A percentile compares a stretch with the other conserved stretches of the same genome.
Evolutionary conservation across 108 stramenopile genomes (phyloP).

Genomic region (Nannochloropsis granulata): DNA sequence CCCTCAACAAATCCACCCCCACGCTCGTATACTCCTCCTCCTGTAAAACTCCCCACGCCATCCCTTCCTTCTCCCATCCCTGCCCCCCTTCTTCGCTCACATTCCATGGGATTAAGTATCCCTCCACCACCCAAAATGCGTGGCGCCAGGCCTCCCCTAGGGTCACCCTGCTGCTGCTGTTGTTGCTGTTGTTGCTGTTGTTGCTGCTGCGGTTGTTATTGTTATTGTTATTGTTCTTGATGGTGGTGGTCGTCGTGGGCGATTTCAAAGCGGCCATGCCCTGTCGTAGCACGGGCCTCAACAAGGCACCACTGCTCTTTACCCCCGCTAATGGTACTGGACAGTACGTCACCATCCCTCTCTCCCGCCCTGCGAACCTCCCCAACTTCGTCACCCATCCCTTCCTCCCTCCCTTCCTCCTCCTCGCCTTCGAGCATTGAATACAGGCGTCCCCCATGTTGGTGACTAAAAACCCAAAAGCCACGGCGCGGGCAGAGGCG

Average conservation of each 20-base stretch:
- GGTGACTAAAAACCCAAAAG: background rate
- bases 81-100: background rate
- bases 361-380: background rate
- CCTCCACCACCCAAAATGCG: background rate
- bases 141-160: background rate
- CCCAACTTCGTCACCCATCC: background rate
- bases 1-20: background rate
- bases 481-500: background rate
- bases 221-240: background rate
- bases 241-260: background rate
- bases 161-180: background rate
- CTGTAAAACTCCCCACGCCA: background rate
- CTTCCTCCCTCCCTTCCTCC: background rate
- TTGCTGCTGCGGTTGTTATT: background rate
- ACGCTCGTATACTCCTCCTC: background rate
- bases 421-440: background rate
- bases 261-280: background rate
- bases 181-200: background rate
- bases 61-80: background rate
- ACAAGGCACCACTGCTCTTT: background rate
- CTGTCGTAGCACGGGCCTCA: background rate
- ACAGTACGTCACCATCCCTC: background rate
- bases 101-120: background rate
- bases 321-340: background rate
- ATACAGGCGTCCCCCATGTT: background rate